Evolutionary conservation across 139 green algal species (phyloP).

Genomic region (Nannochloris sp.): DNA sequence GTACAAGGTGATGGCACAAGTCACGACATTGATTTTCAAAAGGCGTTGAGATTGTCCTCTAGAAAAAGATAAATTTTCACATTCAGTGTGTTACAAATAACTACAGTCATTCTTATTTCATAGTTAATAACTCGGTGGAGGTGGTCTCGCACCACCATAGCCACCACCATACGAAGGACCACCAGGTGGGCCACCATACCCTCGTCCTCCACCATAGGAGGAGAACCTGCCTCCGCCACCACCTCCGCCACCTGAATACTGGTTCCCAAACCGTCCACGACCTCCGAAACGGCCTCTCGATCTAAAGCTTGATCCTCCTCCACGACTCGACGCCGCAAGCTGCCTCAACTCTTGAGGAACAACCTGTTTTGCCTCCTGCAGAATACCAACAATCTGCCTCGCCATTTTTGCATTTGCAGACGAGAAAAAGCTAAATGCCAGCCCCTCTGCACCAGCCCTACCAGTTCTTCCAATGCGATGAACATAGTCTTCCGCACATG

Average conservation of each 20-base stretch:
- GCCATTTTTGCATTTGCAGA: constrained; percentile 55
- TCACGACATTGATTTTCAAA: no score
- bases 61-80: no score
- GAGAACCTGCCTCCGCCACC: neutral
- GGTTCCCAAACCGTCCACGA: constrained; percentile 8
- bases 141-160: no score
- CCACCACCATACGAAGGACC: no score
- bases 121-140: no score
- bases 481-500: constrained; percentile 87
- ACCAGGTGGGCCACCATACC: constrained; percentile 5
- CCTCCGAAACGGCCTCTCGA: constrained; percentile 15
- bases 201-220: neutral
- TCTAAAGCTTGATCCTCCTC: constrained; percentile 7
- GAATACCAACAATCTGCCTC: constrained; percentile 54
- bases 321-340: constrained; percentile 32
- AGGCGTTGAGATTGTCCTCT: no score
- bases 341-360: constrained; percentile 39
- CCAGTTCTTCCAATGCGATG: constrained; percentile 76
- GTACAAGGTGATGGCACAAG: no score
- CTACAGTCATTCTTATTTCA: no score
- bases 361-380: constrained; percentile 66
- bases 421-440: constrained; percentile 82
- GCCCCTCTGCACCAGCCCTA: constrained; percentile 54
- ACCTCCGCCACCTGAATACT: constrained; percentile 6
- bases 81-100: no score